Base-by-base conservation (phyloP, 805 yeast genomes). In the Cephaloascus albidus region DNA sequence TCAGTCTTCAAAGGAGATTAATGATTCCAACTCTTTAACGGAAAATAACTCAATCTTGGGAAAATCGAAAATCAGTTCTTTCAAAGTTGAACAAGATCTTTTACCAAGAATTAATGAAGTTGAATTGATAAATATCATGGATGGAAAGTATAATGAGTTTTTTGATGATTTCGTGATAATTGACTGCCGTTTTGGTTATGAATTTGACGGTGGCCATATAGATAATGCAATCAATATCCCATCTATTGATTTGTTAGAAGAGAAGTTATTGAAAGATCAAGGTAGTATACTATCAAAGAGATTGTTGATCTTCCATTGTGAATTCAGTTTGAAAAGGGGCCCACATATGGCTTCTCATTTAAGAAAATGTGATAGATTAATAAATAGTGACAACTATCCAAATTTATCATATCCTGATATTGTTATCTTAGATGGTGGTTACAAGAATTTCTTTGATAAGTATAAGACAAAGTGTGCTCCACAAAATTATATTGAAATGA, bases 101-200 rank as follows among this genome's bases (percentile, higher is more conserved):
- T 47, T 66, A 23, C 73, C 72, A 2, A 57, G 80, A 38, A 74
- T 75, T 18, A 59, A 59, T 38, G 67, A 60, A 8, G 56, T 58
- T 18, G 70, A 68, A 36, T 52, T 78, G 52, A 54, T 54, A 38
- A 58, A 61, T 10, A 63, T 71, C 30, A 49, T 67, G 10, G 51
- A 52, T 20, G 65, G 63, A 18, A 51, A 58, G 14, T 63, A 65
- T 48, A 46, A 58, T 14, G 57, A 68, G 18, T 62, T 61, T 38
- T 87, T 79, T 51, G 77, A 77, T 43, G 74, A 75, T 27, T 61
- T 73, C 33, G 49, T 74, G 5, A 64, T 93, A 15, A 66, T 93
- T 8, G 98, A 93, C 61, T 88, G 97, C 55, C 75, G 98, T 39
- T 93, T 93, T 54, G 86, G 81, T 50, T 90, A 90, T 63, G 98